Evolutionary conservation across 805 yeast species (phyloP).

Genomic region (Kodamaea kaohsiungensis): DNA sequence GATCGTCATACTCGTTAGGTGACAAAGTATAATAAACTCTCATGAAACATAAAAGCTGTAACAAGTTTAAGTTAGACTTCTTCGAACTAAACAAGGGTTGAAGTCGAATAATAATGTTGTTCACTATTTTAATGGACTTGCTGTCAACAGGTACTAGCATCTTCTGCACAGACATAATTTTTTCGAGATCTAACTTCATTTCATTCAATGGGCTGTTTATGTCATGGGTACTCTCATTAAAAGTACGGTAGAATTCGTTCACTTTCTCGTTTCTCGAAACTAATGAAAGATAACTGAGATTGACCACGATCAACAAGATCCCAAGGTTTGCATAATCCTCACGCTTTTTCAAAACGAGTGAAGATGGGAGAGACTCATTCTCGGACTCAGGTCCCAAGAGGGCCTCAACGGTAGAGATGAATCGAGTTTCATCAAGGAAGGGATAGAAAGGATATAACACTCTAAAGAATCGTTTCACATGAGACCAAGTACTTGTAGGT

Average conservation of each 20-base stretch:
- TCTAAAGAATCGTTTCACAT: slow-evolving; percentile 17
- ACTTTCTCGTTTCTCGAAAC: slow-evolving; percentile 16
- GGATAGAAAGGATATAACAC: slow-evolving; percentile 20
- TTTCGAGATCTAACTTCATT: slow-evolving; percentile 2
- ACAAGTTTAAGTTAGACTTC: slow-evolving; percentile 4
- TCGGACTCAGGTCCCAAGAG: slow-evolving; percentile 17
- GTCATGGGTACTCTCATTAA: neutral
- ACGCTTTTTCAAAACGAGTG: slow-evolving; percentile 32
- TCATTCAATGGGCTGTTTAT: neutral
- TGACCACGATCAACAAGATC: slow-evolving; percentile 49
- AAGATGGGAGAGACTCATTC: neutral
- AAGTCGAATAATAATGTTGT: slow-evolving; percentile 18
- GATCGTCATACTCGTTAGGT: slow-evolving; percentile 12
- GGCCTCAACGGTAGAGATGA: neutral
- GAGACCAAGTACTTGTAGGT: slow-evolving; percentile 15
- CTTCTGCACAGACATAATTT: slow-evolving; percentile 8
- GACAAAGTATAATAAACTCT: slow-evolving; percentile 6
- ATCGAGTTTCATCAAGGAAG: slow-evolving; percentile 14
- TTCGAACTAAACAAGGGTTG: slow-evolving; percentile 7
- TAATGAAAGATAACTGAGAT: slow-evolving; percentile 57
- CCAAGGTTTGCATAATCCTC: slow-evolving; percentile 53
- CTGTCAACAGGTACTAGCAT: slow-evolving; percentile 19
- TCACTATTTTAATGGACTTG: slow-evolving; percentile 16
- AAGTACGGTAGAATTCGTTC: slow-evolving; percentile 14
- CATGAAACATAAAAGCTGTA: slow-evolving; percentile 9